Percentiles rank a stretch among this genome's conserved stretches.
phyloP scores from a whole-genome alignment of 1,284 basidiomycete species.

The Earliella scabrosa region DNA sequence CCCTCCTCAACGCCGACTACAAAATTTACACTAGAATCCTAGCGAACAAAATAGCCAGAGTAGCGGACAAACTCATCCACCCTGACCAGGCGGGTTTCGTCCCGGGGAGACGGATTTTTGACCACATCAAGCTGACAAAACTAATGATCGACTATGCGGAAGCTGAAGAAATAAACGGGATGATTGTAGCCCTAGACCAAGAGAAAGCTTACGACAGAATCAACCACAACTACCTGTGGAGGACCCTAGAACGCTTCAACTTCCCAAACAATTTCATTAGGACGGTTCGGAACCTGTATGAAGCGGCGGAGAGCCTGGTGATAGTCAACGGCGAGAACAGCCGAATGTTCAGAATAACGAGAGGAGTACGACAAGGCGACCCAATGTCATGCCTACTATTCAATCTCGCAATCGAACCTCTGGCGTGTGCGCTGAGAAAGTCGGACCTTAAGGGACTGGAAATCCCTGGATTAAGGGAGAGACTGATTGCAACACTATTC shows the following conservation, averaged over 20 bases:
- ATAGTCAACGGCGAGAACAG: background rate
- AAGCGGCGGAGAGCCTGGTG: background rate
- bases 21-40: constrained; percentile 31
- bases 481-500: background rate
- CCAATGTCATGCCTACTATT: background rate
- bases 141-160: constrained; percentile 31
- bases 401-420: background rate
- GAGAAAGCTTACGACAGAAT: no score
- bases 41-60: constrained; percentile 19
- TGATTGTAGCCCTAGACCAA: no score
- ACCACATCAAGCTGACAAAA: constrained; percentile 28
- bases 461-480: background rate
- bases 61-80: constrained; percentile 24
- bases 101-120: constrained; percentile 26
- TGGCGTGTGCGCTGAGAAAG: background rate
- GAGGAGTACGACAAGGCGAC: background rate
- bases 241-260: background rate
- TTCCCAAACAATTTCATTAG: background rate
- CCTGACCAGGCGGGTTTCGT: constrained; percentile 36
- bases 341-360: background rate
- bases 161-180: constrained; percentile 26
- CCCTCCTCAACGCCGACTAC: constrained; percentile 39
- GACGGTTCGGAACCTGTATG: background rate
- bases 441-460: background rate
- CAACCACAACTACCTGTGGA: background rate